Evolutionary conservation across 2,329 filamentous ascomycete species (phyloP), one percentile per base, ranked within the genome.

Genomic region (Epichloe typhina): DNA sequence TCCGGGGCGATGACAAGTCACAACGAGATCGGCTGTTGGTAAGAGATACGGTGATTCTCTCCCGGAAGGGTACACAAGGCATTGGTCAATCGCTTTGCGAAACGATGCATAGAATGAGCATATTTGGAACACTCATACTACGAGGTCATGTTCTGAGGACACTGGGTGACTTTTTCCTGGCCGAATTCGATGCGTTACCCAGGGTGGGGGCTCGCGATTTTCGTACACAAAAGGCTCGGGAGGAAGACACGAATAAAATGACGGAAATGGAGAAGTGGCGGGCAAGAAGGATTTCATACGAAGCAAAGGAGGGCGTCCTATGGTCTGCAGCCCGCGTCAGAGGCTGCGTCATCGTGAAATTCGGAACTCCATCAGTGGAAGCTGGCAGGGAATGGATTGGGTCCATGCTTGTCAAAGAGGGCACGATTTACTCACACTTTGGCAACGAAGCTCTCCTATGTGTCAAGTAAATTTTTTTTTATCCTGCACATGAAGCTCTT

Each of bases 291-390:
- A 69, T 84, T 19, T 62, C 66, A 50, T 71, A 73, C 61, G 86
- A 93, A 64, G 74, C 68, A 54, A 61, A 67, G 9, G 71, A 76
- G 46, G 77, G 77, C 15, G 66, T 95, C 3, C 71, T 91, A 3
- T 95, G 89, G 88, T 90, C 88, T 26, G 87, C 86, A 12, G 86
- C 89, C 13, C 77, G 76, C 26, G 81, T 94, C 36, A 77, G 89
- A 49, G 84, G 88, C 4, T 95, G 91, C 61, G 84, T 93, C 3
- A 76, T 96, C 26, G 84, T 97, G 58, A 97, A 97, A 65, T 94
- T 97, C 64, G 88, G 87, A 1, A 87, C 90, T 1, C 76, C 74
- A 50, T 84, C 83, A 43, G 84, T 95, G 23, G 89, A 97, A 64
- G 84, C 83, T 26, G 89, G 84, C 4, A 80, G 86, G 57, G 70